phyloP scores from a whole-genome alignment of 1,284 basidiomycete genomes.

The Quambalaria eucalypti region DNA sequence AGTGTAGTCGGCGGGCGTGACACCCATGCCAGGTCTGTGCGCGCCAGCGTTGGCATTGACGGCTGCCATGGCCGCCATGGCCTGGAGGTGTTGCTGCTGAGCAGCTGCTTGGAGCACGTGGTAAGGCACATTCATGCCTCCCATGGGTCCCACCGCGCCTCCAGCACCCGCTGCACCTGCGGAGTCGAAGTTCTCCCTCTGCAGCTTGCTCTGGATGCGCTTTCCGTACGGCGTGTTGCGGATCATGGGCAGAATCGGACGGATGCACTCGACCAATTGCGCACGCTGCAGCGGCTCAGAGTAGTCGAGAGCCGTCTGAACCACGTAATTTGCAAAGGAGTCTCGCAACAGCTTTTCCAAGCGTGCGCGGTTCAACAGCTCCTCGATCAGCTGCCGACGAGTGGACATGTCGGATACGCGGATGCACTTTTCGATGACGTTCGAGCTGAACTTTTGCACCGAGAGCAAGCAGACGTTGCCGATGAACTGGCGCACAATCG shows the following conservation, averaged over 20 bases:
- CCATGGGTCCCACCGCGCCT: not conserved
- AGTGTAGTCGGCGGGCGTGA: not conserved
- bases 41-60: not conserved
- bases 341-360: slow-evolving; percentile 90
- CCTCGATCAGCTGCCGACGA: slow-evolving; percentile 88
- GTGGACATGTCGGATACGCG: slow-evolving; percentile 91
- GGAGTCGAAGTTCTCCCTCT: slow-evolving; percentile 37
- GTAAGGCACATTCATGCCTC: slow-evolving; percentile 6
- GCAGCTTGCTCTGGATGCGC: slow-evolving; percentile 46
- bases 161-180: slow-evolving; percentile 7
- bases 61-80: slow-evolving; percentile 21
- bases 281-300: slow-evolving; percentile 41
- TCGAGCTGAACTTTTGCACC: slow-evolving; percentile 96
- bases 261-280: slow-evolving; percentile 44
- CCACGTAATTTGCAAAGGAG: slow-evolving; percentile 46
- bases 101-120: slow-evolving; percentile 29
- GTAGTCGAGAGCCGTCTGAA: slow-evolving; percentile 45
- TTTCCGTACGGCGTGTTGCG: slow-evolving; percentile 47
- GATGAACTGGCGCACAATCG: slow-evolving; percentile 90
- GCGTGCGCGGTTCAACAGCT: slow-evolving; percentile 84
- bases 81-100: slow-evolving; percentile 30
- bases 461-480: slow-evolving; percentile 96
- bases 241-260: slow-evolving; percentile 44
- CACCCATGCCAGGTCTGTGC: not conserved
- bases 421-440: slow-evolving; percentile 93